Evolutionary conservation across 768 basidiomycete genomes (phyloP).

Genomic region (Antrodiella citrinella): DNA sequence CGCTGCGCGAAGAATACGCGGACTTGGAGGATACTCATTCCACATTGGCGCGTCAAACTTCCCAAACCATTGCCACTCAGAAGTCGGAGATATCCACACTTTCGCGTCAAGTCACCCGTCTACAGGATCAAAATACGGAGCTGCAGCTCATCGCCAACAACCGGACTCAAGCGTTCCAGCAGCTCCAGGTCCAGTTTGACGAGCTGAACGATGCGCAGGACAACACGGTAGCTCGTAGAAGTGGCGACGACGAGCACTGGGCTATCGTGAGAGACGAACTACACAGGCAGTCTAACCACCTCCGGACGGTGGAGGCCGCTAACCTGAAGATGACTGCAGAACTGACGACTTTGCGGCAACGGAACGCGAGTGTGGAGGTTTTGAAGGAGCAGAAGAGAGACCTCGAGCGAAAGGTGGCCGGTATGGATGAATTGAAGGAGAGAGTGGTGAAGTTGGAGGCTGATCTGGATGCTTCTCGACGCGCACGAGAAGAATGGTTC

Average conservation of each 20-base stretch:
- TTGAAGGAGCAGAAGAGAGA: slow-evolving; percentile 66
- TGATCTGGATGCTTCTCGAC: slow-evolving; percentile 51
- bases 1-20: slow-evolving; percentile 48
- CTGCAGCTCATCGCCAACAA: slow-evolving; percentile 33
- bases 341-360: slow-evolving; percentile 42
- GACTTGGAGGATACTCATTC: slow-evolving; percentile 55
- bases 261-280: slow-evolving; percentile 59
- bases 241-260: slow-evolving; percentile 48
- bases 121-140: slow-evolving; percentile 42
- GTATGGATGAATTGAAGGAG: slow-evolving; percentile 47
- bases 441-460: slow-evolving; percentile 51
- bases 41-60: slow-evolving; percentile 36
- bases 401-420: slow-evolving; percentile 44
- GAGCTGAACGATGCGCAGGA: slow-evolving; percentile 31
- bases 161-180: slow-evolving; percentile 31
- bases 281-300: slow-evolving; percentile 53
- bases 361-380: slow-evolving; percentile 57
- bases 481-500: slow-evolving; percentile 55
- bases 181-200: slow-evolving; percentile 42
- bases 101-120: slow-evolving; percentile 33
- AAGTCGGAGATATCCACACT: slow-evolving; percentile 43
- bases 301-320: slow-evolving; percentile 48
- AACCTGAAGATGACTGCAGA: slow-evolving; percentile 53
- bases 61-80: slow-evolving; percentile 43
- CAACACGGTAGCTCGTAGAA: slow-evolving; percentile 8